Conservation (phyloP, 2,329 filamentous ascomycete species). For the Chaetomium strumarium region DNA sequence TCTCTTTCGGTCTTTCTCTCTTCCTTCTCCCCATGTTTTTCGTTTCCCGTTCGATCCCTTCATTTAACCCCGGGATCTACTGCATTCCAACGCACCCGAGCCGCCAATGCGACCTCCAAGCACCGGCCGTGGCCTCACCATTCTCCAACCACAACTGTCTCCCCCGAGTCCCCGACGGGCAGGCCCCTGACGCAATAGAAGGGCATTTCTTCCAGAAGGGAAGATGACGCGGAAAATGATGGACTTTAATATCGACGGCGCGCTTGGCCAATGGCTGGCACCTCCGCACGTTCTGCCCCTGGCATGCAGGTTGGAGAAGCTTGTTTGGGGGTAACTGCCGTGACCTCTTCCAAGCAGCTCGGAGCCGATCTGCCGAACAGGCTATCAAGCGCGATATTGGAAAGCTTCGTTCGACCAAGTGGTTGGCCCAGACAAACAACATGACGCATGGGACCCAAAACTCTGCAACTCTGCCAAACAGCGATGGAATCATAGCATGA, state of each 20-base stretch:
- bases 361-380: conserved; percentile 23
- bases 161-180: not conserved
- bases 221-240: not conserved
- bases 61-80: no score
- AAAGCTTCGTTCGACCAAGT: conserved; percentile 7
- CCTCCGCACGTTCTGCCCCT: not conserved
- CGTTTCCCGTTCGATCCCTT: no score
- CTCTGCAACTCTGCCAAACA: not conserved
- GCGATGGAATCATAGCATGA: conserved; percentile 5
- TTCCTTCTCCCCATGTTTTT: no score
- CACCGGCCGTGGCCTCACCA: no score
- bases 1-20: no score
- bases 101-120: no score
- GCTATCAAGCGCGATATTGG: conserved; percentile 23
- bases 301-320: conserved; percentile 1
- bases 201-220: not conserved
- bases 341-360: not conserved
- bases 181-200: not conserved
- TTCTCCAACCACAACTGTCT: not conserved
- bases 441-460: not conserved
- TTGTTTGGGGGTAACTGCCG: conserved; percentile 3
- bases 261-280: conserved; percentile 1
- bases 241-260: conserved; percentile 1
- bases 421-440: conserved; percentile 10
- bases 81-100: no score